Evolutionary conservation across 176 grass and related monocot genomes (phyloP).

Genomic region (Raddia guianensis): DNA sequence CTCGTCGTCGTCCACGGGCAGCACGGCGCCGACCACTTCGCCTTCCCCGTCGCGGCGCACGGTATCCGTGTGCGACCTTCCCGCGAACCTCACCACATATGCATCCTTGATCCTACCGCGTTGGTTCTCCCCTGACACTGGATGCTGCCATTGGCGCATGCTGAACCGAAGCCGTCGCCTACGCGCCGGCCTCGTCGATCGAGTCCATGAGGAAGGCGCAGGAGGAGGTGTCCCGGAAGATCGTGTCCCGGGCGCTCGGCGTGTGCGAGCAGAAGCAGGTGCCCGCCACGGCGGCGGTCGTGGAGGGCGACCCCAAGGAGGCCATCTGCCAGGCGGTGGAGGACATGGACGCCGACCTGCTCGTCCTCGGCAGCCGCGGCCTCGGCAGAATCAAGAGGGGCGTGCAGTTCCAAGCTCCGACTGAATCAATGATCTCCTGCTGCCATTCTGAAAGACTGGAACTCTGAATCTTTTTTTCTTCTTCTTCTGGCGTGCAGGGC

Average conservation of each 20-base stretch:
- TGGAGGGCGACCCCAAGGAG: conserved; percentile 85
- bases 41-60: conserved; percentile 66
- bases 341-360: conserved; percentile 58
- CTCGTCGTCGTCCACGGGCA: conserved; percentile 76
- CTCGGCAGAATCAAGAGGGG: conserved; percentile 64
- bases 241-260: conserved; percentile 49
- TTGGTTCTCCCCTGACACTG: neutral
- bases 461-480: neutral
- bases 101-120: too few relatives aligned
- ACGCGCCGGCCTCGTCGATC: conserved; percentile 41
- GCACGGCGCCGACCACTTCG: conserved; percentile 52
- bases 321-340: conserved; percentile 68
- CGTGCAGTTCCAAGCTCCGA: conserved; percentile 19
- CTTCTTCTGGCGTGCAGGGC: conserved; percentile 40
- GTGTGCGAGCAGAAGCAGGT: conserved; percentile 58
- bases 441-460: neutral
- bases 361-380: conserved; percentile 74
- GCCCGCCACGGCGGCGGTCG: conserved; percentile 46
- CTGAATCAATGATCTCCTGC: neutral
- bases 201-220: conserved; percentile 61
- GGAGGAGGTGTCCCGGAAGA: conserved; percentile 54
- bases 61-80: conserved; percentile 24
- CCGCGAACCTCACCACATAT: too few relatives aligned
- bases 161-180: conserved; percentile 9
- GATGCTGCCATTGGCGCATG: neutral